Evolutionary conservation across 2,329 filamentous ascomycete genomes (phyloP), one percentile per base, ranked within the genome.

Genomic region (Raffaelea albimanens): DNA sequence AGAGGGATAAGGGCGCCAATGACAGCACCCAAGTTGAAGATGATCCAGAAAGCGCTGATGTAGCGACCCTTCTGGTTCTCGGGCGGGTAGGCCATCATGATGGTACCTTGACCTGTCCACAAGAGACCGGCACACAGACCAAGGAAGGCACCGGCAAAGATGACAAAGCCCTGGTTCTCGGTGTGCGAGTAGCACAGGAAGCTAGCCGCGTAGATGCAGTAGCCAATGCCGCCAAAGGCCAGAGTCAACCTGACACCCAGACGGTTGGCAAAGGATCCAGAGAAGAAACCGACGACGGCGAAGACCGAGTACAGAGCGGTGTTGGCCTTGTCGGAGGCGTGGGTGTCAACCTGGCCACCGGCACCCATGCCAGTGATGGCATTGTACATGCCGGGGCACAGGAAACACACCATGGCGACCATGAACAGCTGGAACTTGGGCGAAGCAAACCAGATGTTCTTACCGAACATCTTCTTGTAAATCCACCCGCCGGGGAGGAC

Each of bases 31-130:
- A 90, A 65, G 66, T 95, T 95, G 75, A 95, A 96, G 60, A 96
- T 94, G 63, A 89, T 82, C 90, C 90, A 95, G 68, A 95, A 95
- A 69, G 80, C 82, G 52, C 85, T 86, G 62, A 95, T 94, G 64
- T 89, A 95, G 50, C 83, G 82, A 40, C 90, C 90, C 72, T 95
- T 95, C 53, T 80, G 78, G 33, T 78, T 65, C 66, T 96, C 89
- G 20, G 77, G 72, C 2, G 89, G 89, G 63, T 95, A 95, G 34
- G 85, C 82, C 80, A 95, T 91, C 83, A 91, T 90, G 59, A 90
- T 87, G 49, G 85, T 81, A 50, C 87, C 86, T 66, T 91, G 86
- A 1, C 83, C 86, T 31, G 82, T 83, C 87, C 86, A 93, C 25
- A 93, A 71, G 36, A 91, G 72, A 60, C 83, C 86, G 43, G 87